These are phyloP conservation scores for Sedum album DNA, from an alignment of 164 flowering plant genomes.

Conservation along the genomic window DNA sequence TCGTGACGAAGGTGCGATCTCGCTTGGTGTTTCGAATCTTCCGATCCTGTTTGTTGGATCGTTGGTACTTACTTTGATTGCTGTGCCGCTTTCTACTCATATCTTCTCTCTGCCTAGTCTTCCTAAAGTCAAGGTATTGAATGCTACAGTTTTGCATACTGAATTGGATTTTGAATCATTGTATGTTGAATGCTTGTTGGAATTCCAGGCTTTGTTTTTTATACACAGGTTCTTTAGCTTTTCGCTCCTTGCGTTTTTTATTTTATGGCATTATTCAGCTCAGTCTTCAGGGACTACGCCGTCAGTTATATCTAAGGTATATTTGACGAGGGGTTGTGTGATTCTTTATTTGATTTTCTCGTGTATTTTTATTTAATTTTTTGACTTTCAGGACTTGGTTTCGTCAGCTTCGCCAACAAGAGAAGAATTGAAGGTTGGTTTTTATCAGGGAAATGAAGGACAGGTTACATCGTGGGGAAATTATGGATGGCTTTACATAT, in stretches of 20 bases:
- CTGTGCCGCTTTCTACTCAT: slow-evolving; percentile 81
- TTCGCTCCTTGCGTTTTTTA: slow-evolving; percentile 65
- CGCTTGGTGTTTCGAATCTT: slow-evolving; percentile 70
- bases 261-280: slow-evolving; percentile 61
- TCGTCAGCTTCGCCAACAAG: slow-evolving; percentile 16
- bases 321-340: background rate
- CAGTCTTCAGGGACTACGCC: slow-evolving; percentile 38
- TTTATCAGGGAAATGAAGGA: slow-evolving; percentile 24
- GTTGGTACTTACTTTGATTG: slow-evolving; percentile 63
- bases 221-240: slow-evolving; percentile 91
- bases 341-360: background rate
- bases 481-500: slow-evolving; percentile 70
- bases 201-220: slow-evolving; percentile 92
- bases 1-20: slow-evolving; percentile 95
- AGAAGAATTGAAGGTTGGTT: slow-evolving; percentile 29
- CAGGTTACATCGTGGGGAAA: slow-evolving; percentile 35
- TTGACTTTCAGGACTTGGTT: background rate
- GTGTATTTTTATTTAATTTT: too few relatives aligned
- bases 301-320: slow-evolving; percentile 39
- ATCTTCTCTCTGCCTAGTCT: slow-evolving; percentile 81
- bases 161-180: background rate
- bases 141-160: background rate
- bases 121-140: slow-evolving; percentile 69
- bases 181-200: slow-evolving; percentile 29
- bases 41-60: slow-evolving; percentile 87